A percentile compares a stretch with the other conserved stretches of the same genome.
phyloP scores from a whole-genome alignment of 2,329 filamentous ascomycete genomes.

The Aspergillus cejpii region DNA sequence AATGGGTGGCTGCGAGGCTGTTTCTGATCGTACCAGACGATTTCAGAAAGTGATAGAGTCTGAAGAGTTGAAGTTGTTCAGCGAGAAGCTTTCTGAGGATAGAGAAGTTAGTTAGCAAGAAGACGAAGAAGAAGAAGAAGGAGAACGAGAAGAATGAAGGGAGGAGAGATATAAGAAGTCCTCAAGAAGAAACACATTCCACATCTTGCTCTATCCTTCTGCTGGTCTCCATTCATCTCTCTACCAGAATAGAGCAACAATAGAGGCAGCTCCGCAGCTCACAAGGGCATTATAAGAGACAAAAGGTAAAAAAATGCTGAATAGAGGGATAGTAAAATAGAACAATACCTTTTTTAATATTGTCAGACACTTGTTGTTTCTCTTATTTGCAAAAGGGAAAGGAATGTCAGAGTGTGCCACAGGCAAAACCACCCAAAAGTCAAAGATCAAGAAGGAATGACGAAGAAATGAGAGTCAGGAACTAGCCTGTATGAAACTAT shows the following conservation, averaged over 20 bases:
- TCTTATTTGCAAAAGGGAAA: slow-evolving; percentile 15
- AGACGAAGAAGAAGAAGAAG: not conserved
- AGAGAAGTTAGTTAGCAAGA: slow-evolving; percentile 10
- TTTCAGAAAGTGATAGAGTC: slow-evolving; percentile 20
- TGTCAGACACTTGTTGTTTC: not conserved
- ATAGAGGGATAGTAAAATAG: slow-evolving; percentile 1
- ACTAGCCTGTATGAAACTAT: slow-evolving; percentile 29
- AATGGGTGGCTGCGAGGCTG: slow-evolving; percentile 13
- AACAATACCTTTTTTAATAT: slow-evolving; percentile 31
- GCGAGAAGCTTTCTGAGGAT: slow-evolving; percentile 11
- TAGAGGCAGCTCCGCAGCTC: not conserved
- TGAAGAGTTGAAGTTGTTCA: slow-evolving; percentile 7
- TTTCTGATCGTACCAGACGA: slow-evolving; percentile 35
- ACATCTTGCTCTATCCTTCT: too few relatives aligned
- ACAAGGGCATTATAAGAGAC: not conserved
- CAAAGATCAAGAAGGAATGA: slow-evolving; percentile 12
- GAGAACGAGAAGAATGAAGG: not conserved
- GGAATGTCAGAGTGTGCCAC: slow-evolving; percentile 29
- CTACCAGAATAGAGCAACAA: not conserved
- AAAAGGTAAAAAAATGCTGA: not conserved
- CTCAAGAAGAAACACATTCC: too few relatives aligned
- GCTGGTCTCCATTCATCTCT: not conserved
- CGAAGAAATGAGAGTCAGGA: slow-evolving; percentile 28
- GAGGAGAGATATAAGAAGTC: not conserved
- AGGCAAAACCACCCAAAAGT: slow-evolving; percentile 26